A percentile compares a stretch with the other conserved stretches of the same genome.
These are phyloP conservation scores for Solanum pimpinellifolium DNA, from an alignment of 257 asterid species.

Conservation along the genomic window DNA sequence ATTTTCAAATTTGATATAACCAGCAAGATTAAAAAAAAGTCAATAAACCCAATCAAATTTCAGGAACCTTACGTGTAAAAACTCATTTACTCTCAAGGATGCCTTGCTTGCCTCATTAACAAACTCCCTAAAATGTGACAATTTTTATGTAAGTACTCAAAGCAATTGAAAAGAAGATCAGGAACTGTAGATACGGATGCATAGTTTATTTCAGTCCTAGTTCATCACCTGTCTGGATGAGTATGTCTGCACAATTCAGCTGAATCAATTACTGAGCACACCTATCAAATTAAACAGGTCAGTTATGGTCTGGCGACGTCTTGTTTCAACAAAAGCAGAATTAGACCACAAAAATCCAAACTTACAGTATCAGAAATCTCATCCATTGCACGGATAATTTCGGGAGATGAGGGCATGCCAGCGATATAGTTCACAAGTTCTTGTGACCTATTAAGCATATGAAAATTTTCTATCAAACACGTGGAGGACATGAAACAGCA, in stretches of 20 bases:
- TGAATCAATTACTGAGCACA: constrained; percentile 83
- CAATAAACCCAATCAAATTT: constrained; percentile 9
- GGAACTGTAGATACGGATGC: not conserved
- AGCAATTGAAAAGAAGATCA: not conserved
- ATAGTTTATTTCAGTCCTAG: not conserved
- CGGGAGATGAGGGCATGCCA: constrained; percentile 74
- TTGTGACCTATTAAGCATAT: constrained; percentile 49
- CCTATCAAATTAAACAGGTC: constrained; percentile 35
- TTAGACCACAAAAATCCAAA: not conserved
- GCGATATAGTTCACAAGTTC: constrained; percentile 62
- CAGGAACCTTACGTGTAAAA: constrained; percentile 85
- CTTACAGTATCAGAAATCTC: constrained; percentile 82
- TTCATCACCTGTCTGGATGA: constrained; percentile 81
- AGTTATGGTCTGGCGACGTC: not conserved
- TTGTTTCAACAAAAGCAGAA: not conserved
- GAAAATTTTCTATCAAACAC: not conserved
- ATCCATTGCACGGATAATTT: constrained; percentile 76
- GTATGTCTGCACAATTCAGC: constrained; percentile 94
- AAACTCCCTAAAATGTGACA: constrained; percentile 40
- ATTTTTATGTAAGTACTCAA: not conserved
- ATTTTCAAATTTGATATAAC: not conserved
- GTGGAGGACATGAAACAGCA: not conserved
- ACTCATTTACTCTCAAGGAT: constrained; percentile 66
- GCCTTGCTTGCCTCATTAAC: constrained; percentile 82
- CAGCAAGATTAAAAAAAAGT: not conserved